Evolutionary conservation across 768 basidiomycete species (phyloP), one percentile per base, ranked within the genome.

Genomic region (Phallus indusiatus): DNA sequence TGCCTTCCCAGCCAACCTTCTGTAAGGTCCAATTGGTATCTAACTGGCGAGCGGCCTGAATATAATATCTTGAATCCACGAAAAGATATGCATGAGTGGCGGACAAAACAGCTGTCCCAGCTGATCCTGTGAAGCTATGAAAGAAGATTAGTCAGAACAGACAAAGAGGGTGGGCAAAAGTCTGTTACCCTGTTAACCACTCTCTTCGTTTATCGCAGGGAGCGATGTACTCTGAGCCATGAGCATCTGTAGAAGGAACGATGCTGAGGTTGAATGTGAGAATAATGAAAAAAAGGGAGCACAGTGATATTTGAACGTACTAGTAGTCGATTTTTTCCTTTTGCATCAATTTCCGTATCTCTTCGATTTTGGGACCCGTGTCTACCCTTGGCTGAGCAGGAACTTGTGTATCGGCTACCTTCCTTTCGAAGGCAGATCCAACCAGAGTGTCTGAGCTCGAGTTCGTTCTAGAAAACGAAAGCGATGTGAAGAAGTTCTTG

Each of bases 11-110:
- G 3, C 73, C 67, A 12, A 81, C 91, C 69, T 11, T 82, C 81
- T 91, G 74, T 20, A 91, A 55, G 16, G 74, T 73, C 92, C 92
- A 95, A 66, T 90, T 85, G 5, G 69, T 46, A 70, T 92, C 88
- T 24, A 89, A 68, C 62, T 91, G 81, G 3, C 78, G 75, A 8
- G 76, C 75, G 17, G 90, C 88, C 72, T 92, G 90, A 1, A 83
- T 64, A 87, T 88, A 93, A 67, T 93, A 93, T 14, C 89, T 80
- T 10, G 90, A 85, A 68, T 93, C 90, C 18, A 83, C 83, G 62
- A 91, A 73, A 48, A 92, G 74, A 65, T 89, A 90, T 8, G 90
- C 90, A 8, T 78, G 72, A 6, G 75, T 76, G 67, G 75, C 75
- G 3, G 87, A 84, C 28, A 92, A 70, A 49, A 93, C 78, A 11